phyloP scores from a whole-genome alignment of 2,329 filamentous ascomycete genomes.

The Graphium sp. region DNA sequence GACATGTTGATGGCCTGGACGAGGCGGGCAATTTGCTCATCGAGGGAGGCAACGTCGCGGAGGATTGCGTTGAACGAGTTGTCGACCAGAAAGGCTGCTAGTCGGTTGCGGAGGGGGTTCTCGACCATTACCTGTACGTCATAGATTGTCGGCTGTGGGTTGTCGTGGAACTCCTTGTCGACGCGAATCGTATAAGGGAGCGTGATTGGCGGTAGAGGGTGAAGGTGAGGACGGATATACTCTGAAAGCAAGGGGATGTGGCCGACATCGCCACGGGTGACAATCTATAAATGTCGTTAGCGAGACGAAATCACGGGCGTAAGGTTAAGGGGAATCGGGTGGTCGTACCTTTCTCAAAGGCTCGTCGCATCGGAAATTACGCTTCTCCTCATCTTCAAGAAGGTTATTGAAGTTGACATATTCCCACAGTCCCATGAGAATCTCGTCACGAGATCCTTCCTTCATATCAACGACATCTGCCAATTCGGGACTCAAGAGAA shows the following conservation, averaged over 20 bases:
- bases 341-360: constrained; percentile 53
- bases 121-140: constrained; percentile 75
- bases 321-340: constrained; percentile 1
- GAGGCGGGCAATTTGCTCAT: constrained; percentile 72
- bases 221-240: constrained; percentile 63
- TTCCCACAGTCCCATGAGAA: constrained; percentile 87
- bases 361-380: constrained; percentile 81
- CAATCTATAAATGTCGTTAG: constrained; percentile 34
- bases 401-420: constrained; percentile 76
- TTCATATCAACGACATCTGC: constrained; percentile 73
- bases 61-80: constrained; percentile 55
- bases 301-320: constrained; percentile 12
- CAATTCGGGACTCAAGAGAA: constrained; percentile 59
- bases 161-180: constrained; percentile 64
- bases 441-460: constrained; percentile 75
- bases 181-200: constrained; percentile 88
- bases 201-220: constrained; percentile 63
- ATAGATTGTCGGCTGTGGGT: constrained; percentile 68
- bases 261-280: constrained; percentile 57
- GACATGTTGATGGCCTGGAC: constrained; percentile 70
- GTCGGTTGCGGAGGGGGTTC: constrained; percentile 57
- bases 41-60: constrained; percentile 57
- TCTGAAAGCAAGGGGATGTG: constrained; percentile 77
- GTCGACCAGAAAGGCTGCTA: constrained; percentile 50
- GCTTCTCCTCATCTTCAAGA: constrained; percentile 89